Evolutionary conservation across 2,329 filamentous ascomycete genomes (phyloP).

Genomic region (Epichloe amarillans): DNA sequence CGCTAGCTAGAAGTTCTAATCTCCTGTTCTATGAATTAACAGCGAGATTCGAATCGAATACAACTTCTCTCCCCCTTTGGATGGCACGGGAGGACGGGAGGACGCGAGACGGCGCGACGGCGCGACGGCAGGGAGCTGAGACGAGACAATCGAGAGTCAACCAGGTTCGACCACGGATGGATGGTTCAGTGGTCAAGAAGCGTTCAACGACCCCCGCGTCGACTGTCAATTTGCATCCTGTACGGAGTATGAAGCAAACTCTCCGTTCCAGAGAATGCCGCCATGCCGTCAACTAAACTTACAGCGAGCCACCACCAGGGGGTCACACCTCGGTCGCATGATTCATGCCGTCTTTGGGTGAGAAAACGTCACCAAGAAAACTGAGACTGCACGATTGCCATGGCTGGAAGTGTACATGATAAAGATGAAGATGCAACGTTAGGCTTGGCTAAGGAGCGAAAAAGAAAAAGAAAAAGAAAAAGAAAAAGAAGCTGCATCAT

Average conservation of each 20-base stretch:
- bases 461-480: neutral
- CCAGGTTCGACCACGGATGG: neutral
- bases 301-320: no score
- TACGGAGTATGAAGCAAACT: no score
- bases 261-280: no score
- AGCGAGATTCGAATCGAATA: no score
- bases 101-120: neutral
- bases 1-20: neutral
- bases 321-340: neutral
- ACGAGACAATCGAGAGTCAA: neutral
- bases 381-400: neutral
- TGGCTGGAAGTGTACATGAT: no score
- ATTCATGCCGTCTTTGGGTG: neutral
- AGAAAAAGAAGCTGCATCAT: neutral
- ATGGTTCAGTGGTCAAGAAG: neutral
- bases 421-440: no score
- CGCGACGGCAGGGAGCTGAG: neutral
- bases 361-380: neutral
- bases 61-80: no score
- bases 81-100: neutral
- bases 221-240: no score
- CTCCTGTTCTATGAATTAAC: no score
- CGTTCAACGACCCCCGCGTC: neutral
- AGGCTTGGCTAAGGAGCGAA: neutral
- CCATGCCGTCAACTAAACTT: no score